Evolutionary conservation across 2,329 filamentous ascomycete species (phyloP), one percentile per base, ranked within the genome.

Genomic region (Periconia digitata): DNA sequence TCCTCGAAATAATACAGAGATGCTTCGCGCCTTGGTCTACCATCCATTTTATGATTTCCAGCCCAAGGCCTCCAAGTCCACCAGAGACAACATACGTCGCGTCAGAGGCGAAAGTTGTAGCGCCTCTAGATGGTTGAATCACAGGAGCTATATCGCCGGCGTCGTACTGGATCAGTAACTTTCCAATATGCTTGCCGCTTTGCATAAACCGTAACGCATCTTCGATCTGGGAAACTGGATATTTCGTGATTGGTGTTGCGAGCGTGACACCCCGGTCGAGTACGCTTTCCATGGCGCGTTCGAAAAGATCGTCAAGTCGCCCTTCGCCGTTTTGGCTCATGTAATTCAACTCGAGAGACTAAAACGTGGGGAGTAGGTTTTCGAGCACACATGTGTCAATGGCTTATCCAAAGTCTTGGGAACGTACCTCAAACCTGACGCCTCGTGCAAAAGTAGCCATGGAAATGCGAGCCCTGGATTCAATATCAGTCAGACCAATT

Each of bases 71-170:
- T 1, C 59, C 56, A 1, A 51, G 40, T 6, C 56, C 56, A 18
- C 58, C 58, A 34, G 44, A 29, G n/a, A 62, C 43, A 2, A 61
- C 4, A 29, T 58, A 62, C 3, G 58, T 45, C 1, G 54, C 53
- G 15, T 58, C 40, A 16, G 39, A 20, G 20, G 39, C 21, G 23
- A 54, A 40, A 2, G 27, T 32, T 24, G 21, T 21, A 17, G 23
- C 20, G 24, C 10, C 21, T 23, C 10, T 29, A 8, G n/a, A 39
- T 18, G 27, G 27, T 32, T 18, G 27, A 15, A 32, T 10, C 27
- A 32, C 27, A 15, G 7, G 17, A 29, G n/a, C 36, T 1, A 17
- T 22, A 8, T 41, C 24, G 4, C 21, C 6, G 3, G 20, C 13
- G 2, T 27, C 15, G n/a, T 23, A n/a, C 1, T 35, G 20, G 4